Evolutionary conservation across 331 rosid species (phyloP), one percentile per base, ranked within the genome.

Genomic region (Spiraea crenata): DNA sequence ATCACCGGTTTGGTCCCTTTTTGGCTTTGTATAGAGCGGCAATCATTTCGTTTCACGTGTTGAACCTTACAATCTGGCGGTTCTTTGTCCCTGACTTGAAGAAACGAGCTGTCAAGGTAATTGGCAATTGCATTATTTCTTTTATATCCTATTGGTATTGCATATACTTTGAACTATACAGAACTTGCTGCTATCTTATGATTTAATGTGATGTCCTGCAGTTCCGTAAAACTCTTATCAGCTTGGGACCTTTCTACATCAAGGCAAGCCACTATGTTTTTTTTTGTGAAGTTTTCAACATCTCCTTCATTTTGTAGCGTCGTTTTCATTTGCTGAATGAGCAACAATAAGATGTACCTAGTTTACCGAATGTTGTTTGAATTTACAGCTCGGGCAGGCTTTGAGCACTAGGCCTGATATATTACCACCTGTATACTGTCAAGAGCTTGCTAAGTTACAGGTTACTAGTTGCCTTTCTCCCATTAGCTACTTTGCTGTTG

Each of bases 401-500:
- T 81, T 93, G 80, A 91, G 99, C 89, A 93, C 99, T 9, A 86
- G 99, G 82, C 95, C 93, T 50, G 99, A 93, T 81, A 84, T 91
- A 83, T 71, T 93, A 64, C 85, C 99, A 64, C 65, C 86, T 19
- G 68, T 90, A 69, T 93, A 89, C 78, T 93, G 99, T 77, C 92
- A 86, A 85, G 99, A 93, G 77, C 97, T 93, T 71, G 87, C 89
- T 57, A 77, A 85, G 86, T 80, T 93, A 79, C 99, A 91, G 97
- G 99, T 93, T 76, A 25, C 57, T 69, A 64, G 49, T 68, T 76
- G 56, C 73, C 51, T 79, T 50, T 79, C 62, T 80, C 65, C 80
- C 61, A 7, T 73, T 57, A 34, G 71, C 60, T 64, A 79, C 67
- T 19, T 41, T 14, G 14, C 60, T 75, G 62, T 6, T 46, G 47